These are phyloP conservation scores for Leucocoprinus birnbaumii DNA, from an alignment of 768 basidiomycete species.

Conservation along the genomic window DNA sequence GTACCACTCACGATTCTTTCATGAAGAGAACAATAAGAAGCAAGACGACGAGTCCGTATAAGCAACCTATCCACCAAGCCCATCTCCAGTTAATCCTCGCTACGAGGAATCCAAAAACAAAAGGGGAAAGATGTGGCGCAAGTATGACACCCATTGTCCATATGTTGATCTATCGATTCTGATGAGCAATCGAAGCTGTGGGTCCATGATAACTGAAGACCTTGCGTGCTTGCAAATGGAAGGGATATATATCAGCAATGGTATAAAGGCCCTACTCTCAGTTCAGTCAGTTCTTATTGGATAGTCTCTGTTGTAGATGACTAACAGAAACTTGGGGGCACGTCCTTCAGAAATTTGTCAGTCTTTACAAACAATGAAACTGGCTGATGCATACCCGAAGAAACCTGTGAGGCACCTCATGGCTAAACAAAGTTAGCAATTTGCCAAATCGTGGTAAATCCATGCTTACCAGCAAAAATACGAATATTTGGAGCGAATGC, in stretches of 20 bases:
- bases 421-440: slow-evolving; percentile 22
- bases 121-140: slow-evolving; percentile 64
- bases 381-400: slow-evolving; percentile 40
- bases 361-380: not conserved
- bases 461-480: slow-evolving; percentile 47
- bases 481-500: slow-evolving; percentile 55
- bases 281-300: not conserved
- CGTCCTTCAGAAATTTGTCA: slow-evolving; percentile 30
- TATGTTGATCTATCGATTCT: slow-evolving; percentile 47
- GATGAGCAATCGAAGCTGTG: not conserved
- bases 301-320: not conserved
- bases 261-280: slow-evolving; percentile 50
- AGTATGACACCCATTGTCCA: slow-evolving; percentile 77
- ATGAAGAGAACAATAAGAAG: slow-evolving; percentile 57
- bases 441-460: not conserved
- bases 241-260: slow-evolving; percentile 63
- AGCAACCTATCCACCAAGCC: slow-evolving; percentile 63
- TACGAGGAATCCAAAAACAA: slow-evolving; percentile 66
- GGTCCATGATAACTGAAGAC: slow-evolving; percentile 22
- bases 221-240: slow-evolving; percentile 71
- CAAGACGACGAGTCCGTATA: slow-evolving; percentile 58
- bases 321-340: slow-evolving; percentile 60
- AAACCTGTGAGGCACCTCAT: slow-evolving; percentile 60
- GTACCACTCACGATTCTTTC: slow-evolving; percentile 56
- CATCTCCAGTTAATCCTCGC: slow-evolving; percentile 59